Evolutionary conservation across 768 basidiomycete genomes (phyloP).

Genomic region (Paxillus ammoniavirescens): DNA sequence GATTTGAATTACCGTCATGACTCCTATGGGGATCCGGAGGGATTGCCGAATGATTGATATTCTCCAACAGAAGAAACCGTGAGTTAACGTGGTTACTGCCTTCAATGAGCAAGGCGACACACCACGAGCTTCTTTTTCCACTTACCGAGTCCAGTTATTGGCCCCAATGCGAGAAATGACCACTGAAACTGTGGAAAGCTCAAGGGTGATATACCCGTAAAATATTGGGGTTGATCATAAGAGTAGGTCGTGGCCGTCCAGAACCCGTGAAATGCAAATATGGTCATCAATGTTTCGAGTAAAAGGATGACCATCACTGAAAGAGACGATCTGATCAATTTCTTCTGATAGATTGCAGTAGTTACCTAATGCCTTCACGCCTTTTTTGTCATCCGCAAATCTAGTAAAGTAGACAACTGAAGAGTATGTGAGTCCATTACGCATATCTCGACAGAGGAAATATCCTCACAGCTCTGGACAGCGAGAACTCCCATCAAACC

Average conservation of each 20-base stretch:
- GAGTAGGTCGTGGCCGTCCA: too few species aligned
- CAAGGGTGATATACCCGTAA: too few species aligned
- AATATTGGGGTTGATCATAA: too few species aligned
- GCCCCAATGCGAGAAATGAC: not conserved
- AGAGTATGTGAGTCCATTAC: not conserved
- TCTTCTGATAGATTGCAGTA: not conserved
- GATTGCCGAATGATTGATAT: slow-evolving; percentile 10
- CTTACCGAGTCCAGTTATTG: slow-evolving; percentile 20
- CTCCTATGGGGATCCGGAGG: not conserved
- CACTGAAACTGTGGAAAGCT: too few species aligned
- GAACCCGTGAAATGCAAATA: slow-evolving; percentile 11
- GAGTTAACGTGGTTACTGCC: slow-evolving; percentile 15
- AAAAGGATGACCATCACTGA: slow-evolving; percentile 12
- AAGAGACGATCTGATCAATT: not conserved
- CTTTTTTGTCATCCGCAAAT: slow-evolving; percentile 13
- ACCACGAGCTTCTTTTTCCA: not conserved
- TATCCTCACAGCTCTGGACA: slow-evolving; percentile 15
- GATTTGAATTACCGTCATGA: slow-evolving; percentile 15
- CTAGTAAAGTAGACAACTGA: slow-evolving; percentile 19
- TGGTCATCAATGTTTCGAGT: slow-evolving; percentile 16
- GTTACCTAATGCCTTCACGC: slow-evolving; percentile 16
- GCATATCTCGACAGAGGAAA: not conserved
- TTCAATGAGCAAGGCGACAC: not conserved
- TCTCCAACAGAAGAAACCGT: slow-evolving; percentile 24
- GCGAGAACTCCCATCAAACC: slow-evolving; percentile 13